phyloP scores from a whole-genome alignment of 768 basidiomycete genomes.

The Leccinum longicurvipes region DNA sequence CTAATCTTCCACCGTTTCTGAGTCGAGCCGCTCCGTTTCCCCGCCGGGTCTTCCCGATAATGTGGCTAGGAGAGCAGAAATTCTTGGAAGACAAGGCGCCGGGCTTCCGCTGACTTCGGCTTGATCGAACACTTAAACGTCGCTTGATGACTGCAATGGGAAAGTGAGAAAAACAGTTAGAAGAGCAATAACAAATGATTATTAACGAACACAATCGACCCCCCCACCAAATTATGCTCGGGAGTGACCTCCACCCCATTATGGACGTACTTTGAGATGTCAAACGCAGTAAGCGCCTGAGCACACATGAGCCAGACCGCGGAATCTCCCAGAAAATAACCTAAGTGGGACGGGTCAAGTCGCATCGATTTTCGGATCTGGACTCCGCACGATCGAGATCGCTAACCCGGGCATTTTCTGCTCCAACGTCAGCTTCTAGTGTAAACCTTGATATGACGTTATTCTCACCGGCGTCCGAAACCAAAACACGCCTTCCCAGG shows the following conservation, averaged over 20 bases:
- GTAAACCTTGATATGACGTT: background rate
- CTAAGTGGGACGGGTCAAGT: background rate
- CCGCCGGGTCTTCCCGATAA: too few species aligned
- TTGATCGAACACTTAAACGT: background rate
- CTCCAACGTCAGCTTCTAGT: background rate
- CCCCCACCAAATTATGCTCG: slow-evolving; percentile 34
- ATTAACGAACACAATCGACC: slow-evolving; percentile 2
- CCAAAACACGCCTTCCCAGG: slow-evolving; percentile 16
- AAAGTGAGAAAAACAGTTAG: background rate
- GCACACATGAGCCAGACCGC: slow-evolving; percentile 9
- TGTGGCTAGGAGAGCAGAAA: background rate
- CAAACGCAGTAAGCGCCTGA: slow-evolving; percentile 41
- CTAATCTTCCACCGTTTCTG: too few species aligned
- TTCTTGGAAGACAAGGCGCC: background rate
- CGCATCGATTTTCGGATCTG: too few species aligned
- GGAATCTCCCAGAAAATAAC: background rate
- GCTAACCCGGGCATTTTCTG: slow-evolving; percentile 15
- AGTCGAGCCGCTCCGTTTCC: too few species aligned
- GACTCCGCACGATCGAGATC: background rate
- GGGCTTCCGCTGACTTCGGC: background rate
- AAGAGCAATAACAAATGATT: background rate
- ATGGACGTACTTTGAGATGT: slow-evolving; percentile 39
- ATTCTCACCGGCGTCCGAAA: slow-evolving; percentile 16
- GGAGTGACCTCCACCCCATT: slow-evolving; percentile 40
- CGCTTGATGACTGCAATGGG: background rate